Evolutionary conservation across 768 basidiomycete species (phyloP), one percentile per base, ranked within the genome.

Genomic region (Termitomyces sp.): DNA sequence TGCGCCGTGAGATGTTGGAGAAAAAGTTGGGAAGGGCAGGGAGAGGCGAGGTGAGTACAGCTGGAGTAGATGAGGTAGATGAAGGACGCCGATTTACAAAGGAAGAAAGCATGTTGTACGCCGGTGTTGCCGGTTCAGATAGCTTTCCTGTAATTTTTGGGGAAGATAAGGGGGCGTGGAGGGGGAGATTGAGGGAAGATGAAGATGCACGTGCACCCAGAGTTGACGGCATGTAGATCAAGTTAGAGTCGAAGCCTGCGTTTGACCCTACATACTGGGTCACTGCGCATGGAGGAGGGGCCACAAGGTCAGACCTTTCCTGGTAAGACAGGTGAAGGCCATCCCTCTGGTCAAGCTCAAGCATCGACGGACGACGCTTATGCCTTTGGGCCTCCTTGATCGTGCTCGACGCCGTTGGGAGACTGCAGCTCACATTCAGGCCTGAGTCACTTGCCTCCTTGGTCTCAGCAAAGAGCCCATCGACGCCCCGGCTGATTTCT

Each of bases 221-320:
- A 0, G 89, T 91, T 7, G 87, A 84, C 6, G 89, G 89, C 1
- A 91, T 68, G 11, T 73, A 61, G 44, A 91, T 82, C 7, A 71
- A 60, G n/a, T 76, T 71, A 13, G 77, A 72, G 60, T 84, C 80
- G 25, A 78, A 69, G 2, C 6, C 13, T 16, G 29, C 15, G 3
- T 76, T 73, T 10, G 84, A 81, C 50, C 79, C 84, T 35, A 88
- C 76, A 62, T 85, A 89, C 66, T 89, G 85, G 1, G 90, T 91
- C 35, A 92, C 63, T 2, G 90, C 88, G 36, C 88, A 79, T 1
- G 90, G 88, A 9, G 90, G 78, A 25, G 84, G 87, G 0, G 88
- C 71, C 50, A 91, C 70, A 29, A 89, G 77, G 44, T 77, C 68
- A 39, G 75, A 74, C 23, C 85, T 79, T 41, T 76, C 72, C 50